phyloP scores from a whole-genome alignment of 2,329 filamentous ascomycete genomes.

The Aspergillus sp. region DNA sequence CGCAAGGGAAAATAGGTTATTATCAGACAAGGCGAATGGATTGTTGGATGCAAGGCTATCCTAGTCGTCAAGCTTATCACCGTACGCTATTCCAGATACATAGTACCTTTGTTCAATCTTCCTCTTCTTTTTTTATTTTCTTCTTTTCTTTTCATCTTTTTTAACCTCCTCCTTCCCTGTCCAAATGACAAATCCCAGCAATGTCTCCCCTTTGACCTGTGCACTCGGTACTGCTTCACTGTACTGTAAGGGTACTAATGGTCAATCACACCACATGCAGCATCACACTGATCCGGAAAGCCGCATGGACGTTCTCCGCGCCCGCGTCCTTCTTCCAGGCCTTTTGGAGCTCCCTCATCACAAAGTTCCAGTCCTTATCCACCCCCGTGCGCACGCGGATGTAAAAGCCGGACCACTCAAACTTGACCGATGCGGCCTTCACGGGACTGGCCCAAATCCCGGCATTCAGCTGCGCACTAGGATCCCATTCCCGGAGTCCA shows the following conservation, averaged over 20 bases:
- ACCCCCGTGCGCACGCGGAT: slow-evolving; percentile 14
- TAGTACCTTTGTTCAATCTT: too few relatives aligned
- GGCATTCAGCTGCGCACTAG: slow-evolving; percentile 5
- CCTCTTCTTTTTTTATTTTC: too few relatives aligned
- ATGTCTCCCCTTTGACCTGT: too few relatives aligned
- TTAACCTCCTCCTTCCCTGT: too few relatives aligned
- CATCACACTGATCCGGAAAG: slow-evolving; percentile 11
- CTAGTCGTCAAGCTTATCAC: too few relatives aligned
- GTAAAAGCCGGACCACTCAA: slow-evolving; percentile 14
- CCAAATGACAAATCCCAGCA: too few relatives aligned
- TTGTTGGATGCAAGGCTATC: too few relatives aligned
- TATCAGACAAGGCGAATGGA: too few relatives aligned
- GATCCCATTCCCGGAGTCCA: slow-evolving; percentile 5
- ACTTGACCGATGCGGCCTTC: slow-evolving; percentile 14
- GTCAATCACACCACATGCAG: slow-evolving; percentile 7
- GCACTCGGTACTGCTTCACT: too few relatives aligned
- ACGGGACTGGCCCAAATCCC: slow-evolving; percentile 3
- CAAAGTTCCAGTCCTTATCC: slow-evolving; percentile 10
- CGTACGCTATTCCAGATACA: too few relatives aligned
- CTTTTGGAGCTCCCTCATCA: slow-evolving; percentile 9
- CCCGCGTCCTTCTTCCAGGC: slow-evolving; percentile 8
- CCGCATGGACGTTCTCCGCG: background rate
- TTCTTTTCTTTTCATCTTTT: too few relatives aligned
- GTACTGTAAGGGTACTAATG: background rate
- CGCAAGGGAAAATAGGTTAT: too few relatives aligned